phyloP scores from a whole-genome alignment of 345 rosid genomes.

The Carallia pectinifolia region DNA sequence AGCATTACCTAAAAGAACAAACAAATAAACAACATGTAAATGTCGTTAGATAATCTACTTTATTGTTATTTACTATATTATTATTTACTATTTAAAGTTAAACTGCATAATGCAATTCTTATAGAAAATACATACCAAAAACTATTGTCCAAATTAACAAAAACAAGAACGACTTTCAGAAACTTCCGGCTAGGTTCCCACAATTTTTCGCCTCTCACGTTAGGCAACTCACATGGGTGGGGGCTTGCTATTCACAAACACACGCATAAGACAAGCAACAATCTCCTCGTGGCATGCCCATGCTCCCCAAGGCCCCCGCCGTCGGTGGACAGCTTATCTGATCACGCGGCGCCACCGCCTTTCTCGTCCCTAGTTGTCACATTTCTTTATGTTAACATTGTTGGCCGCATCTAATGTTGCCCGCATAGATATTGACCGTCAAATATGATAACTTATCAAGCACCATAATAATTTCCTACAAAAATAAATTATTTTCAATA shows the following conservation, averaged over 20 bases:
- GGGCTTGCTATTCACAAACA: not conserved
- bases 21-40: too few relatives aligned
- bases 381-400: not conserved
- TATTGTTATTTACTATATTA: too few relatives aligned
- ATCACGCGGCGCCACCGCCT: slow-evolving; percentile 23
- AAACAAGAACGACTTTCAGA: too few relatives aligned
- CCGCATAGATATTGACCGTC: not conserved
- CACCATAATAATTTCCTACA: too few relatives aligned
- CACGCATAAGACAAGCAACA: not conserved
- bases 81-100: too few relatives aligned
- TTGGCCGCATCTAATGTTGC: not conserved
- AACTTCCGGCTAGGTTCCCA: too few relatives aligned
- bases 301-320: slow-evolving; percentile 14
- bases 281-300: not conserved
- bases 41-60: too few relatives aligned
- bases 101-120: too few relatives aligned
- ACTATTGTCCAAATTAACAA: too few relatives aligned
- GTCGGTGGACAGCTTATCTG: slow-evolving; percentile 17
- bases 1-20: too few relatives aligned
- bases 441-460: not conserved
- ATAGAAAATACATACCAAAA: too few relatives aligned
- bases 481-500: too few relatives aligned
- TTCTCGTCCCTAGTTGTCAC: slow-evolving; percentile 5
- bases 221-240: slow-evolving; percentile 26
- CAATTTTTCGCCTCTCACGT: not conserved